Evolutionary conservation across 345 rosid species (phyloP).

Genomic region (Geranium rotundifolium): DNA sequence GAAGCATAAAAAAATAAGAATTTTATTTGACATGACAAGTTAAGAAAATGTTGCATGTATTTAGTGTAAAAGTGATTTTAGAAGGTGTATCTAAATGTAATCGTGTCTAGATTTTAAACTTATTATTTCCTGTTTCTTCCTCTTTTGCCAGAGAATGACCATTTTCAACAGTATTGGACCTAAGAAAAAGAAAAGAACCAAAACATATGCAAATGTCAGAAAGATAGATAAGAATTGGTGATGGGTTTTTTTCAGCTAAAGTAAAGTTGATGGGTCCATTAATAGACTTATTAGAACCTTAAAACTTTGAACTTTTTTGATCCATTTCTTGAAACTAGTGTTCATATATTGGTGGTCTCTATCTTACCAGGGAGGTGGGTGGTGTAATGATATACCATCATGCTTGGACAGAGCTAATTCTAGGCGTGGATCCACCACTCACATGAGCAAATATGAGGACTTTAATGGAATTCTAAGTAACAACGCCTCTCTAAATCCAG

Average conservation of each 20-base stretch:
- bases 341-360: not conserved
- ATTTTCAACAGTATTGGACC: not conserved
- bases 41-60: no score
- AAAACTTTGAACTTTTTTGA: not conserved
- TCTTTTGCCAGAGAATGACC: not conserved
- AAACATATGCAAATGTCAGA: not conserved
- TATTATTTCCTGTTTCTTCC: no score
- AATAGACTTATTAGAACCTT: no score
- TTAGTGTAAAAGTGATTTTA: no score
- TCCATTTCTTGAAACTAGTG: not conserved
- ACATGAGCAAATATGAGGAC: slow-evolving; percentile 50
- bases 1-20: no score
- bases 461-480: slow-evolving; percentile 84
- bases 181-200: not conserved
- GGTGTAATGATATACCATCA: slow-evolving; percentile 80
- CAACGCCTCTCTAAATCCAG: slow-evolving; percentile 75
- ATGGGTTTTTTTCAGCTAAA: not conserved
- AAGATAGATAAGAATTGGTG: not conserved
- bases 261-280: slow-evolving; percentile 11
- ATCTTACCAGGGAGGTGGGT: slow-evolving; percentile 75
- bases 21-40: no score
- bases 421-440: slow-evolving; percentile 66
- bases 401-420: slow-evolving; percentile 66
- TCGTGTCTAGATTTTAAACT: no score
- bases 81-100: no score